Percentiles rank a stretch among this genome's conserved stretches.
phyloP scores from a whole-genome alignment of 495 filamentous ascomycete genomes.

The Podospora sp. region DNA sequence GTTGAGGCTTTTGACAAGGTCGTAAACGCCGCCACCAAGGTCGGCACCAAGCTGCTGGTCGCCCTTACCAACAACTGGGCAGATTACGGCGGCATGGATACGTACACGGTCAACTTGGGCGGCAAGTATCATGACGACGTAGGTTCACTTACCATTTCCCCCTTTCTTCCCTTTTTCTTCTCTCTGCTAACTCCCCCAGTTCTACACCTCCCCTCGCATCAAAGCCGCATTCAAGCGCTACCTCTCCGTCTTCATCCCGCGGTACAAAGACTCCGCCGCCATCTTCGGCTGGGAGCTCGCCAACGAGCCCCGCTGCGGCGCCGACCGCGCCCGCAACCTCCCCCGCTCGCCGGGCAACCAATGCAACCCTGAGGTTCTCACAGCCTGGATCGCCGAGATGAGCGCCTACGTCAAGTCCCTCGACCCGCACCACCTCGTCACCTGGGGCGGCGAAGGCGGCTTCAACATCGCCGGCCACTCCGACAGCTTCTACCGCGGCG shows the following conservation, averaged over 20 bases:
- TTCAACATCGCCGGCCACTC: slow-evolving; percentile 45
- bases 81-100: slow-evolving; percentile 56
- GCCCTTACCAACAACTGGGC: slow-evolving; percentile 58
- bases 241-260: slow-evolving; percentile 49
- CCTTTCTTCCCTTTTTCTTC: too few relatives aligned
- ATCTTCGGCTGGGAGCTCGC: slow-evolving; percentile 60
- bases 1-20: slow-evolving; percentile 68
- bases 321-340: slow-evolving; percentile 42
- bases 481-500: slow-evolving; percentile 61
- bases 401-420: slow-evolving; percentile 54
- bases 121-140: slow-evolving; percentile 43
- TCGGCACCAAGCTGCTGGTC: slow-evolving; percentile 62
- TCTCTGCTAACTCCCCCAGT: slow-evolving; percentile 31
- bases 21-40: slow-evolving; percentile 59
- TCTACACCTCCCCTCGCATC: slow-evolving; percentile 46
- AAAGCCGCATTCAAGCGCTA: slow-evolving; percentile 55
- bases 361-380: slow-evolving; percentile 46
- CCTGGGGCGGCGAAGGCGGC: slow-evolving; percentile 55
- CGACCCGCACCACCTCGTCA: slow-evolving; percentile 54
- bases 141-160: neutral
- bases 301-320: slow-evolving; percentile 56
- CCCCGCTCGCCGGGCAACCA: slow-evolving; percentile 41
- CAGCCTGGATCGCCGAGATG: slow-evolving; percentile 50
- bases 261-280: slow-evolving; percentile 52
- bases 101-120: slow-evolving; percentile 43